phyloP scores from a whole-genome alignment of 306 rosid genomes.

The Alnus rubra region DNA sequence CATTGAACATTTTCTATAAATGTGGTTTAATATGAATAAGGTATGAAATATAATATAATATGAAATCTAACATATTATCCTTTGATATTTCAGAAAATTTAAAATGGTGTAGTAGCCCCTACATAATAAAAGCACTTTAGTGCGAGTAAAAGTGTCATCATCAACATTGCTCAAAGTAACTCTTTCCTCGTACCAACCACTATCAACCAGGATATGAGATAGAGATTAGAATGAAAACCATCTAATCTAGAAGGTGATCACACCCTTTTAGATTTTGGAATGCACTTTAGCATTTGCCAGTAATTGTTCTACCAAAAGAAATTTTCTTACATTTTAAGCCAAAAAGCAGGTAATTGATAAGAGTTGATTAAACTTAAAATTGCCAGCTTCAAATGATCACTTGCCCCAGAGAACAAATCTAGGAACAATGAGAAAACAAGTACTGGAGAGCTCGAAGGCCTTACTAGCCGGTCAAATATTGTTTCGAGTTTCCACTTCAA shows the following conservation, averaged over 20 bases:
- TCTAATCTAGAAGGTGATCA: not conserved
- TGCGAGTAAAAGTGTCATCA: not conserved
- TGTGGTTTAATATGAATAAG: too few species aligned
- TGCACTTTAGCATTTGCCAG: not conserved
- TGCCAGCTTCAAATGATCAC: not conserved
- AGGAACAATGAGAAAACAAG: too few species aligned
- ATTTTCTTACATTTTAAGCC: not conserved
- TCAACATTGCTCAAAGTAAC: not conserved
- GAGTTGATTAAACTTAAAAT: not conserved
- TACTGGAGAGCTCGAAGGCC: too few species aligned
- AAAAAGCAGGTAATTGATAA: not conserved
- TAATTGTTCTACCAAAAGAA: too few species aligned
- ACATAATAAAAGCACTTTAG: not conserved
- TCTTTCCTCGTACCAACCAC: not conserved
- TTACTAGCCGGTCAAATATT: too few species aligned
- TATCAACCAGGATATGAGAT: not conserved
- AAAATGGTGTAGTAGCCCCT: not conserved
- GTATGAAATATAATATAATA: not conserved
- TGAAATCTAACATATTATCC: not conserved
- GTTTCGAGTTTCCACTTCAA: too few species aligned
- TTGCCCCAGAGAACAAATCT: too few species aligned
- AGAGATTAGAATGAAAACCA: not conserved
- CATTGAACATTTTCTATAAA: too few species aligned
- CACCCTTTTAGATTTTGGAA: not conserved
- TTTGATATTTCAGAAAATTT: too few species aligned